Evolutionary conservation across 192 early-diverging fungal genomes (phyloP).

Genomic region (Chytriomyces sp.): DNA sequence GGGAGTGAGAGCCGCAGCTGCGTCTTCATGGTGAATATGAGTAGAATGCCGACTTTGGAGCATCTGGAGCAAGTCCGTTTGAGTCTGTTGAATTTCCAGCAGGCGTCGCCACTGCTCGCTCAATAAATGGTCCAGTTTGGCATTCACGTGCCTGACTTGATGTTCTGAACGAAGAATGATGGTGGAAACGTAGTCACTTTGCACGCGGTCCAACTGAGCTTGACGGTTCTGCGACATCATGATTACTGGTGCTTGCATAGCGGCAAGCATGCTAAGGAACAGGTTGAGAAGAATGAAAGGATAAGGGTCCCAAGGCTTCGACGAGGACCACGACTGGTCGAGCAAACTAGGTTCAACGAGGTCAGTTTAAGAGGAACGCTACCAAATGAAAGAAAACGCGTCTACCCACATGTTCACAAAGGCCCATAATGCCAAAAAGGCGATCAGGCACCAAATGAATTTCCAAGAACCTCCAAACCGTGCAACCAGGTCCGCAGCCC

Average conservation of each 20-base stretch:
- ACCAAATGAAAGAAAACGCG: not conserved
- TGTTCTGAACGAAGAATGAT: slow-evolving; percentile 45
- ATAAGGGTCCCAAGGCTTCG: slow-evolving; percentile 39
- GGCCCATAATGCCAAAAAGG: slow-evolving; percentile 36
- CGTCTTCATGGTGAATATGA: not conserved
- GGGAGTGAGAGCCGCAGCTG: not conserved
- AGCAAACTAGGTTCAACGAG: not conserved
- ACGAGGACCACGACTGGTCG: slow-evolving; percentile 7
- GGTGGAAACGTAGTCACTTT: slow-evolving; percentile 42
- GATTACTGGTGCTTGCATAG: slow-evolving; percentile 51
- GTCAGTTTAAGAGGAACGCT: slow-evolving; percentile 10
- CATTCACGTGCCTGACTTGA: slow-evolving; percentile 47
- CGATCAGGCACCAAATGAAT: slow-evolving; percentile 37
- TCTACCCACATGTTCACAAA: slow-evolving; percentile 27
- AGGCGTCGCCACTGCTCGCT: slow-evolving; percentile 48
- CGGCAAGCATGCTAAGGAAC: slow-evolving; percentile 44
- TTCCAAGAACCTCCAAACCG: slow-evolving; percentile 43
- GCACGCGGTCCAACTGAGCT: slow-evolving; percentile 35
- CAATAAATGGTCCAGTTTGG: slow-evolving; percentile 51
- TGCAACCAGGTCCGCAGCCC: slow-evolving; percentile 42
- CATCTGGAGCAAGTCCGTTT: slow-evolving; percentile 42
- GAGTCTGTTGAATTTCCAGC: slow-evolving; percentile 52
- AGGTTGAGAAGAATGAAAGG: slow-evolving; percentile 54
- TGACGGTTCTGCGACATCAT: slow-evolving; percentile 58
- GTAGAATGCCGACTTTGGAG: slow-evolving; percentile 10